Evolutionary conservation across 2,329 filamentous ascomycete genomes (phyloP).

Genomic region (Fusarium tricinctum): DNA sequence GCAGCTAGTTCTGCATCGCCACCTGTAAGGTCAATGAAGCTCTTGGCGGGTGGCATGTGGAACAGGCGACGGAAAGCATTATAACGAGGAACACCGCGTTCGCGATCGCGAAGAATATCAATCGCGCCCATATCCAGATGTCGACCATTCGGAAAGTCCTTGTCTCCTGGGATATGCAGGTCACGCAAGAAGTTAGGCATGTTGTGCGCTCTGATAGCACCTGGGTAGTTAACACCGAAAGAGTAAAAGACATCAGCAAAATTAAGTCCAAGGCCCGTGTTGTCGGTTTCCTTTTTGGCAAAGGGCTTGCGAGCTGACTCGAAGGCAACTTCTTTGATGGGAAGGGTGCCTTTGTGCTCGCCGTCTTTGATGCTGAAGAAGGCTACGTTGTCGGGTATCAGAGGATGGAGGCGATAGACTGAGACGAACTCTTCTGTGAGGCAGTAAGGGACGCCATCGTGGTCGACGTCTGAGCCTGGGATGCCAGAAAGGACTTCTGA

Average conservation of each 20-base stretch:
- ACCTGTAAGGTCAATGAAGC: slow-evolving; percentile 22
- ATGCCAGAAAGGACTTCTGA: slow-evolving; percentile 33
- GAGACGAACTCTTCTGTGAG: slow-evolving; percentile 35
- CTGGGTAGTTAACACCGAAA: slow-evolving; percentile 22
- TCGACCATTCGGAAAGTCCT: slow-evolving; percentile 21
- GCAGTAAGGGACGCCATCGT: slow-evolving; percentile 17
- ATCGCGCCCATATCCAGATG: slow-evolving; percentile 31
- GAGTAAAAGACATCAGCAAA: slow-evolving; percentile 35
- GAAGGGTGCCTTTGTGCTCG: slow-evolving; percentile 7
- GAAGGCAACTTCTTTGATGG: slow-evolving; percentile 23
- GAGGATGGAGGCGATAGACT: slow-evolving; percentile 28
- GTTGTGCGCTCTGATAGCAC: slow-evolving; percentile 31
- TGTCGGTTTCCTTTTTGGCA: not conserved
- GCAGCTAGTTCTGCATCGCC: slow-evolving; percentile 20
- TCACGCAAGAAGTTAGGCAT: slow-evolving; percentile 31
- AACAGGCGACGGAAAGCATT: slow-evolving; percentile 32
- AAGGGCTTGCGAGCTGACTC: slow-evolving; percentile 26
- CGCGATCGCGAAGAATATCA: slow-evolving; percentile 35
- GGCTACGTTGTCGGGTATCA: slow-evolving; percentile 24
- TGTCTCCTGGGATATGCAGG: slow-evolving; percentile 7
- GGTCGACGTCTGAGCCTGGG: slow-evolving; percentile 25
- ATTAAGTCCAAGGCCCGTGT: not conserved
- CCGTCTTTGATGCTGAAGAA: slow-evolving; percentile 29
- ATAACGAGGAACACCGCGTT: slow-evolving; percentile 30
- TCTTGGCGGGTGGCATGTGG: slow-evolving; percentile 22